A percentile compares a stretch with the other conserved stretches of the same genome.
Conservation (phyloP, 495 filamentous ascomycete species). For the Hypoxylon intermedium region DNA sequence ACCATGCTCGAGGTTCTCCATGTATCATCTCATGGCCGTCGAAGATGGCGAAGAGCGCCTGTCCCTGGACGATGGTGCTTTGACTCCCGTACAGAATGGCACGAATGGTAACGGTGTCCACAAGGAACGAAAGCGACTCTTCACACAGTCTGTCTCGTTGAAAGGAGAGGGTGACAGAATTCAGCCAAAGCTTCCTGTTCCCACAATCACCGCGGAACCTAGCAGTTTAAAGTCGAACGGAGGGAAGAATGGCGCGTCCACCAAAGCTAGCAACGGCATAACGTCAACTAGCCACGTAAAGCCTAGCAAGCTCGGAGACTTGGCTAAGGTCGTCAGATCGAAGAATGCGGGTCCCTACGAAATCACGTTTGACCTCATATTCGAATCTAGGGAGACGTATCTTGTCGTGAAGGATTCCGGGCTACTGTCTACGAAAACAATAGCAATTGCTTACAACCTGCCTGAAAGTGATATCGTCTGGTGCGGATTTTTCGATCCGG, state of each 20-base stretch:
- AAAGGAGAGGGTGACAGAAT: slow-evolving; percentile 17
- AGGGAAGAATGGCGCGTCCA: background rate
- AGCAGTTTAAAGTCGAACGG: background rate
- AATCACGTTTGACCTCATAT: slow-evolving; percentile 60
- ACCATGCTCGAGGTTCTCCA: slow-evolving; percentile 49
- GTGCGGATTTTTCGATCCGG: slow-evolving; percentile 55
- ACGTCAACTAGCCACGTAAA: slow-evolving; percentile 8
- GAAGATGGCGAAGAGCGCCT: slow-evolving; percentile 41
- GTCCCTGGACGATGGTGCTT: slow-evolving; percentile 3
- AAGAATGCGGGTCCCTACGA: slow-evolving; percentile 62
- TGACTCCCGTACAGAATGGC: background rate
- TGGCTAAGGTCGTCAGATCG: slow-evolving; percentile 55
- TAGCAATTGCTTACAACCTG: slow-evolving; percentile 46
- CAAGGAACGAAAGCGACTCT: slow-evolving; percentile 18
- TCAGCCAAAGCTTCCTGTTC: background rate
- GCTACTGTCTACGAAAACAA: slow-evolving; percentile 40
- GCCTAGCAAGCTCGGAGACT: slow-evolving; percentile 33
- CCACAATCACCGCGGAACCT: background rate
- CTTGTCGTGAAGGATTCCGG: slow-evolving; percentile 43
- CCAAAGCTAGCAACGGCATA: background rate
- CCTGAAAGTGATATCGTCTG: slow-evolving; percentile 46
- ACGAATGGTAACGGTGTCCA: slow-evolving; percentile 15
- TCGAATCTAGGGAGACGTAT: slow-evolving; percentile 45
- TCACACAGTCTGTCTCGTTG: slow-evolving; percentile 15
- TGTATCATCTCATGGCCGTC: slow-evolving; percentile 58